Base-by-base conservation (phyloP, 148 eudicot genomes). In the Vaccinium macrocarpon region DNA sequence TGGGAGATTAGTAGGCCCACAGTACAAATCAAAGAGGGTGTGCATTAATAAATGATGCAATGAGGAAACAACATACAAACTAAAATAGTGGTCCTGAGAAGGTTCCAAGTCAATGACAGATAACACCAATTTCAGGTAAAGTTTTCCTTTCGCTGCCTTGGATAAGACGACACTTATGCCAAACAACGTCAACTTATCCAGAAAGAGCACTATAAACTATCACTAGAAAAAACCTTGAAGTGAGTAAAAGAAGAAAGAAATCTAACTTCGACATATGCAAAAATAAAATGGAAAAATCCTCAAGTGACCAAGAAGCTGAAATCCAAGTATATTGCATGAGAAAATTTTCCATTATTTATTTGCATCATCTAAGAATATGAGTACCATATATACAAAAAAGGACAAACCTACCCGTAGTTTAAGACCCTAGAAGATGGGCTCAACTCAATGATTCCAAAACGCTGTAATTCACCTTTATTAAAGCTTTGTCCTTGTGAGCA, bases 361-460 rank as follows among this genome's bases (percentile, higher is more conserved):
- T 61, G 59, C 14, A 35, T 46, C 70, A 42, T 10, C 51, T 61
- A 80, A 11, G 53, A 32, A 42, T 66, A 32, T 35, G 25, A 25
- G 6, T 27, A 27, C 29, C 5, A 13, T 3, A 27, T 27, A 23
- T 14, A 87, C 52, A 46, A 72, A 1, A 61, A 73, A 77, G 78
- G 50, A 84, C 89, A 76, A 84, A 97, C 99, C 95, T 97, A 98
- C 9, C 99, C 99, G 78, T 97, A 97, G 82, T 97, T 97, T 81
- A 97, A 88, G 88, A 97, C 89, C 25, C 98, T 97, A 85, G 99
- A 92, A 53, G 96, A 91, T 19, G 99, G 99, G 87, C 93, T 97
- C 91, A 97, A 87, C 84, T 97, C 99, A 83, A 97, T 92, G 88
- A 93, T 97, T 82, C 98, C 97, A 88, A 91, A 97, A 76, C 88